phyloP scores from a whole-genome alignment of 768 basidiomycete genomes.

The Auriscalpium orientale region DNA sequence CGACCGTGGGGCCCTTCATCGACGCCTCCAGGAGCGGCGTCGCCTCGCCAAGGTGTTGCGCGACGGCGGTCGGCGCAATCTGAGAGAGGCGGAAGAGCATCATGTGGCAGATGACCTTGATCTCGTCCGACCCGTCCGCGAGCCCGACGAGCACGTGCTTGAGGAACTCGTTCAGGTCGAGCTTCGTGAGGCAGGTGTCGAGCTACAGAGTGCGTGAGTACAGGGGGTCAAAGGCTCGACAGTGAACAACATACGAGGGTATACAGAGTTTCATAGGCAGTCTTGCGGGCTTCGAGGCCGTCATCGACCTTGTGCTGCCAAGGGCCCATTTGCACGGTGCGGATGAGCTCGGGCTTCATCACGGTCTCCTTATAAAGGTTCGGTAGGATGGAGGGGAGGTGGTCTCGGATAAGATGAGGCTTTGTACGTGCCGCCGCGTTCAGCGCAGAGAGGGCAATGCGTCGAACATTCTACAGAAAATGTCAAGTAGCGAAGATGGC shows the following conservation, averaged over 20 bases:
- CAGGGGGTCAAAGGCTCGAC: not conserved
- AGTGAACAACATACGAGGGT: slow-evolving; percentile 58
- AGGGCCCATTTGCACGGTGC: slow-evolving; percentile 93
- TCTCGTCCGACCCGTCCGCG: slow-evolving; percentile 86
- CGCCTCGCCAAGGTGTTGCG: slow-evolving; percentile 76
- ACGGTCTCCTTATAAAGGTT: slow-evolving; percentile 80
- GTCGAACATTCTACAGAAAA: slow-evolving; percentile 68
- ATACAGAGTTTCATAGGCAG: slow-evolving; percentile 95
- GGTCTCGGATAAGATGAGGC: slow-evolving; percentile 84
- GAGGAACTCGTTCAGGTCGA: slow-evolving; percentile 85
- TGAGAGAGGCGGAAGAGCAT: slow-evolving; percentile 88
- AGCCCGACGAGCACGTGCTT: slow-evolving; percentile 75
- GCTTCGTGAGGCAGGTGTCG: slow-evolving; percentile 82
- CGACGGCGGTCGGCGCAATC: slow-evolving; percentile 75
- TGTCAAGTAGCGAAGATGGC: not conserved
- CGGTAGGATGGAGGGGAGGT: slow-evolving; percentile 68
- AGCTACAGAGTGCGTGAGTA: slow-evolving; percentile 40
- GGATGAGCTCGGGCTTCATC: slow-evolving; percentile 71
- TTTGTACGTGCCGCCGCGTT: slow-evolving; percentile 96
- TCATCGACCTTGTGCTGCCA: slow-evolving; percentile 98
- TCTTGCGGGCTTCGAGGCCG: slow-evolving; percentile 92
- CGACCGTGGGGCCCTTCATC: slow-evolving; percentile 82
- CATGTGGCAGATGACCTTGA: slow-evolving; percentile 95
- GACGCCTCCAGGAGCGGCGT: slow-evolving; percentile 80
- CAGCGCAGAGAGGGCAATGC: slow-evolving; percentile 81